These are phyloP conservation scores for Phaseolus lunatus DNA, from an alignment of 306 rosid species.

Conservation along the genomic window DNA sequence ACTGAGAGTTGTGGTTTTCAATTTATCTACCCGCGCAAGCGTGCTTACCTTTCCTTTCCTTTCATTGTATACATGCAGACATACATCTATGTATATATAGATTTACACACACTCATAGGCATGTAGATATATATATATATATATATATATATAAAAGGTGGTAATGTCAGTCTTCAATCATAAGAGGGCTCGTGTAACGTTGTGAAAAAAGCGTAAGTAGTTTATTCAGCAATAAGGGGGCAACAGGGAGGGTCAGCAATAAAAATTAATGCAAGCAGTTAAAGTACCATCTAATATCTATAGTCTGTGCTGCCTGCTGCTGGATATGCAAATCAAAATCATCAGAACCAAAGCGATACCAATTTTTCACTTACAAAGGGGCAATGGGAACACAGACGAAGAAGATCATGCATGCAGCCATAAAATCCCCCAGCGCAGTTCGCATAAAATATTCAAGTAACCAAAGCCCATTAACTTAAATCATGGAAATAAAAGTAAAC, in stretches of 20 bases:
- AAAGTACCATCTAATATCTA: conserved; percentile 3
- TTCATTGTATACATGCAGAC: too few relatives aligned
- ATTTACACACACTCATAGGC: too few relatives aligned
- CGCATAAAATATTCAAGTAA: background rate
- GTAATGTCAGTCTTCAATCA: conserved; percentile 61
- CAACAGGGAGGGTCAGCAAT: conserved; percentile 25
- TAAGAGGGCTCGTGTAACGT: conserved; percentile 33
- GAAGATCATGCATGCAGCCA: conserved; percentile 51
- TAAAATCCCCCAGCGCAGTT: background rate
- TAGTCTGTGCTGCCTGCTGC: background rate
- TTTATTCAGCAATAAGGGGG: background rate
- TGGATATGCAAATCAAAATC: conserved; percentile 3
- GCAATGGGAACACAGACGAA: background rate
- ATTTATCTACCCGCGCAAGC: conserved; percentile 7
- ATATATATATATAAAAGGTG: background rate
- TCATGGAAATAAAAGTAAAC: too few relatives aligned
- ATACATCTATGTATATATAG: too few relatives aligned
- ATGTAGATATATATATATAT: background rate
- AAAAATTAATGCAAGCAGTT: conserved; percentile 27
- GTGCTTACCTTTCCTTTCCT: background rate
- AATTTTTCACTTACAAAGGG: background rate
- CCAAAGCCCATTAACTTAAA: background rate
- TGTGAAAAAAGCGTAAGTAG: background rate
- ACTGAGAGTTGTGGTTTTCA: background rate
- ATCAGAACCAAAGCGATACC: background rate